phyloP scores from a whole-genome alignment of 164 flowering plant genomes.

The Echeveria elegans region DNA sequence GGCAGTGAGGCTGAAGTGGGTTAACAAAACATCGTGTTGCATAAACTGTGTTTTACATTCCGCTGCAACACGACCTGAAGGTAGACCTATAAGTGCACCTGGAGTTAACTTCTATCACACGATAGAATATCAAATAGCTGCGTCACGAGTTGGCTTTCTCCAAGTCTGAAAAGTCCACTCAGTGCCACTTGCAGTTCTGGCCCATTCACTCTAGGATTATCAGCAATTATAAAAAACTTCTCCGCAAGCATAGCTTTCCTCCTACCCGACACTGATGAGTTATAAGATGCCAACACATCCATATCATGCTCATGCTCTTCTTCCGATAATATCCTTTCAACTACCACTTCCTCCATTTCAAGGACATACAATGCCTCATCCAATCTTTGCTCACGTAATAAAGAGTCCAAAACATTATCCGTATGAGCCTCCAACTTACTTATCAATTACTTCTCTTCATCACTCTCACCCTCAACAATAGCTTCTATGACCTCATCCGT shows the following conservation, averaged over 20 bases:
- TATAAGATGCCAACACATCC: slow-evolving; percentile 23
- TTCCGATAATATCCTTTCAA: slow-evolving; percentile 19
- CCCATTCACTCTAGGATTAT: slow-evolving; percentile 36
- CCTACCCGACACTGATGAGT: slow-evolving; percentile 31
- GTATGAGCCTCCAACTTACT: slow-evolving; percentile 29
- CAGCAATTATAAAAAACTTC: slow-evolving; percentile 30
- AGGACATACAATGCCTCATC: slow-evolving; percentile 47
- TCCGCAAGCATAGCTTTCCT: slow-evolving; percentile 31
- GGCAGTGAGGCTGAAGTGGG: slow-evolving; percentile 19
- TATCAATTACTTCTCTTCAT: slow-evolving; percentile 13
- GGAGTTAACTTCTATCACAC: too few species aligned
- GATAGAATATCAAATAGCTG: slow-evolving; percentile 32
- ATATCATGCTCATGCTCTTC: slow-evolving; percentile 11
- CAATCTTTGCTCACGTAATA: slow-evolving; percentile 41
- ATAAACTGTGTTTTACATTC: too few species aligned
- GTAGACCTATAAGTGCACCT: too few species aligned
- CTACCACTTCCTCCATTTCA: slow-evolving; percentile 26
- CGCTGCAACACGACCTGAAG: too few species aligned
- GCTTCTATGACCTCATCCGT: slow-evolving; percentile 28
- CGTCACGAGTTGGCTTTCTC: slow-evolving; percentile 34
- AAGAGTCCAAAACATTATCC: slow-evolving; percentile 31
- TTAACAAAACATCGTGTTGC: too few species aligned
- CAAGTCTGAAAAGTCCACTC: slow-evolving; percentile 36
- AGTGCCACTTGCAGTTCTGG: slow-evolving; percentile 35
- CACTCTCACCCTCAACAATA: slow-evolving; percentile 21